Evolutionary conservation across 2,329 filamentous ascomycete species (phyloP).

Genomic region (Pseudonectria buxi): DNA sequence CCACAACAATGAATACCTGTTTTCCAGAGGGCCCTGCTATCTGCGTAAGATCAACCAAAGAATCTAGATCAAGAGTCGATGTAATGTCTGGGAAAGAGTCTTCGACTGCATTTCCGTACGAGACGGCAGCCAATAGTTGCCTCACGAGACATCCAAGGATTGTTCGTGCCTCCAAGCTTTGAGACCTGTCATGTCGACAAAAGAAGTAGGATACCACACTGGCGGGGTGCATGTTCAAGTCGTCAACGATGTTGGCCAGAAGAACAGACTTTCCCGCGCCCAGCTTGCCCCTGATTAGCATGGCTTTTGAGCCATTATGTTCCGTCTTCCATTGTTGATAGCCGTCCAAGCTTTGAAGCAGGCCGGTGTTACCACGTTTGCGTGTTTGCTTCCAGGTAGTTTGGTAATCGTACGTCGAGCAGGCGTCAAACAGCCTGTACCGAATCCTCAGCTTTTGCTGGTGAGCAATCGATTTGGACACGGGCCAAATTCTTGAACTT

Average conservation of each 20-base stretch:
- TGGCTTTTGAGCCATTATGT: conserved; percentile 9
- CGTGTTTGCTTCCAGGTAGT: conserved; percentile 35
- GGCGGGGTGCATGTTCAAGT: conserved; percentile 20
- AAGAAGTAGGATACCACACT: conserved; percentile 24
- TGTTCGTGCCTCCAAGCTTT: conserved; percentile 21
- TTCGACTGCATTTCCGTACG: background rate
- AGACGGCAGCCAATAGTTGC: conserved; percentile 25
- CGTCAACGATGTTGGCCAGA: conserved; percentile 36
- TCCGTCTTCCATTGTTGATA: conserved; percentile 16
- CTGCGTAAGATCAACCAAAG: background rate
- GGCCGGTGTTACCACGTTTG: conserved; percentile 30
- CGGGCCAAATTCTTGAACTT: conserved; percentile 13
- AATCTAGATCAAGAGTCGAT: background rate
- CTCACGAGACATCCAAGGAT: conserved; percentile 28
- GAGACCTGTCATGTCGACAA: conserved; percentile 22
- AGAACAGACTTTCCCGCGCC: conserved; percentile 40
- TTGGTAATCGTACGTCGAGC: conserved; percentile 34
- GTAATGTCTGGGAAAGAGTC: background rate
- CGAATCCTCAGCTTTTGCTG: conserved; percentile 6
- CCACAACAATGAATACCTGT: conserved; percentile 4
- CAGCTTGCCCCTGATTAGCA: conserved; percentile 33
- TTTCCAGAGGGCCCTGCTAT: background rate
- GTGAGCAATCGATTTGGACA: background rate
- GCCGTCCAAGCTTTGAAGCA: conserved; percentile 8
- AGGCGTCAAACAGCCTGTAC: conserved; percentile 29